Percentiles rank a stretch among this genome's conserved stretches.
Conservation (phyloP, 495 filamentous ascomycete species). For the Oleoguttula mirabilis region DNA sequence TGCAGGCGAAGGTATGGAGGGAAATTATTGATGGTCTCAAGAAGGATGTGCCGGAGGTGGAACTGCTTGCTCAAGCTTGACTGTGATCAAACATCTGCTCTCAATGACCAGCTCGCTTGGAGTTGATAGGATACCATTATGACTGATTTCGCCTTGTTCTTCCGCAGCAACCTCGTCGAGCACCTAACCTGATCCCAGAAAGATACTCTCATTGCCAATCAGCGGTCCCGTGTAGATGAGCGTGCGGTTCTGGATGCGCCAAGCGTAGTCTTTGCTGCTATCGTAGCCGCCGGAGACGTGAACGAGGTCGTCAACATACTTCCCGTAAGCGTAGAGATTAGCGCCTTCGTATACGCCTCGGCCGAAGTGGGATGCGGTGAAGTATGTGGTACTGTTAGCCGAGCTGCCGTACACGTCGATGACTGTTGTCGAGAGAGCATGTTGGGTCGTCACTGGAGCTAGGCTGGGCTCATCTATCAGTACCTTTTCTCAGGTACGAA, state of each 20-base stretch:
- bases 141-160: too few relatives aligned
- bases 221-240: not conserved
- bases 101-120: too few relatives aligned
- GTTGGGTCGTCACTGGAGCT: constrained; percentile 24
- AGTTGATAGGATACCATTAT: too few relatives aligned
- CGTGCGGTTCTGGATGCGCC: not conserved
- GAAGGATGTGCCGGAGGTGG: constrained; percentile 19
- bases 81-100: too few relatives aligned
- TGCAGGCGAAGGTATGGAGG: constrained; percentile 14
- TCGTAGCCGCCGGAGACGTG: constrained; percentile 26
- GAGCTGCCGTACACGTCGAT: constrained; percentile 20
- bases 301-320: constrained; percentile 28
- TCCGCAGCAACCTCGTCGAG: too few relatives aligned
- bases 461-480: too few relatives aligned
- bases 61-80: too few relatives aligned
- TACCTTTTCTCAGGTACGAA: too few relatives aligned
- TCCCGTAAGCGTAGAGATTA: constrained; percentile 26
- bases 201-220: not conserved
- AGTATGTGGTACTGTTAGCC: constrained; percentile 25
- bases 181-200: too few relatives aligned
- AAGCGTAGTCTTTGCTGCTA: not conserved
- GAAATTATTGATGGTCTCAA: constrained; percentile 13
- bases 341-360: constrained; percentile 18
- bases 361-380: constrained; percentile 26
- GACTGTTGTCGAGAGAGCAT: constrained; percentile 23